Percentiles rank a stretch among this genome's conserved stretches.
Evolutionary conservation across 495 filamentous ascomycete genomes (phyloP).

Genomic region (Podospora comata): DNA sequence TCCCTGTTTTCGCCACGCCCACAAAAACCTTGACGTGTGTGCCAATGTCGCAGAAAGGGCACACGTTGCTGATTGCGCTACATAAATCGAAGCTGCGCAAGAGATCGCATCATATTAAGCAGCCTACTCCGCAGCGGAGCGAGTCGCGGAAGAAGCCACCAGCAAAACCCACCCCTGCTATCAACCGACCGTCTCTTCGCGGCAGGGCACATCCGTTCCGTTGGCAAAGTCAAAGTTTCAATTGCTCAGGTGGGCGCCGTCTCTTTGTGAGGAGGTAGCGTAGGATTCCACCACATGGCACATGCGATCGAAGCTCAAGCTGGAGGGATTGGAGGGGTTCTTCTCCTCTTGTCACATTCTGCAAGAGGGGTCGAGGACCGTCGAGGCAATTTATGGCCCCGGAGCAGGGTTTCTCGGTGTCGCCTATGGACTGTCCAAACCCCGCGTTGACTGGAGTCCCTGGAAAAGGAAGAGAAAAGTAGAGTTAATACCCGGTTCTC

Average conservation of each 20-base stretch:
- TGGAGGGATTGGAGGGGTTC: background rate
- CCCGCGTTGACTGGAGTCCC: background rate
- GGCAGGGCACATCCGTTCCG: no score
- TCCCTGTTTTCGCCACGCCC: background rate
- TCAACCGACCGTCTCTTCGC: no score
- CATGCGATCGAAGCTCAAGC: background rate
- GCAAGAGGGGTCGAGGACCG: background rate
- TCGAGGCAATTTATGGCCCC: constrained; percentile 2
- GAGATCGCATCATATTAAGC: constrained; percentile 17
- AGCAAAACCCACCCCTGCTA: background rate
- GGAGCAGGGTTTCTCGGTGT: background rate
- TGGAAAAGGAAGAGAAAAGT: background rate
- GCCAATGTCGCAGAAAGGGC: background rate
- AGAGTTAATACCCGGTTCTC: background rate
- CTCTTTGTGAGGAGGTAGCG: background rate
- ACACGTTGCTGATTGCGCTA: background rate
- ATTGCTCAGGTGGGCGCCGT: no score
- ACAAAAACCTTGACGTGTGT: background rate
- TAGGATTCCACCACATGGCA: background rate
- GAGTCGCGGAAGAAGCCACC: constrained; percentile 24
- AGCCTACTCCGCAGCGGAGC: constrained; percentile 26
- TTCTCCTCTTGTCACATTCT: constrained; percentile 1
- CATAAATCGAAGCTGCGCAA: constrained; percentile 8
- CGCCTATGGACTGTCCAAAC: background rate
- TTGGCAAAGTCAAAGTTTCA: no score